Base-by-base conservation (phyloP, 208 protist species). In the Plasmodiophora brassicae region DNA sequence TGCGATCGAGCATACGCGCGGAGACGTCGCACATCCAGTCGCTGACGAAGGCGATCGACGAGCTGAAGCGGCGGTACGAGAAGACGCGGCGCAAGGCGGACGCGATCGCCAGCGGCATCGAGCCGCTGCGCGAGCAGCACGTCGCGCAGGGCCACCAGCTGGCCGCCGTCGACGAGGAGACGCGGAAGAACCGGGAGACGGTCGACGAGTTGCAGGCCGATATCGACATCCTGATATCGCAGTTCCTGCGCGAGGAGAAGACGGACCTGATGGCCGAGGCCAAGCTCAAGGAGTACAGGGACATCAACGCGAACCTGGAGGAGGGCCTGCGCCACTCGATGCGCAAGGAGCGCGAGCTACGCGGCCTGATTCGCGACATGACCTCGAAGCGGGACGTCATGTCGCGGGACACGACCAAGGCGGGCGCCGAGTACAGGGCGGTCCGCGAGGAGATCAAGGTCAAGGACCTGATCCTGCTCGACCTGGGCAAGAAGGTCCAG, bases 391-490 rank as follows among this genome's bases (percentile, higher is more conserved):
- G 95, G 20, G 95, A 97, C 87, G 93, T 96, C 50, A 89, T 94
- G 84, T 95, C 91, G 65, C 93, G 95, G n/a, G 96, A 97, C 46
- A 90, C 91, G 44, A 92, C 93, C 5, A 94, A 95, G n/a, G 94
- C 95, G 87, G 90, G 91, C n/a, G 92, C 85, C 38, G 92, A 95
- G 14, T 91, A 96, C 1, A 89, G 88, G 5, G 92, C 97, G 83
- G 44, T 71, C 35, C n/a, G 96, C 90, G 93, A 95, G 84, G 95
- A 97, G 88, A 88, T 97, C 38, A 95, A 95, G 83, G 94, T 95
- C 83, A 96, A 96, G 87, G 86, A 90, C 1, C 88, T 95, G 45
- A 90, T 93, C 35, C 91, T 96, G 45, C n/a, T 89, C 1, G 90
- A 92, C 84, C 86, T 92, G 28, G 32, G 38, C 10, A 92, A 92